Base-by-base conservation (phyloP, 2,329 filamentous ascomycete species). In the Lachnellula subtilissima region DNA sequence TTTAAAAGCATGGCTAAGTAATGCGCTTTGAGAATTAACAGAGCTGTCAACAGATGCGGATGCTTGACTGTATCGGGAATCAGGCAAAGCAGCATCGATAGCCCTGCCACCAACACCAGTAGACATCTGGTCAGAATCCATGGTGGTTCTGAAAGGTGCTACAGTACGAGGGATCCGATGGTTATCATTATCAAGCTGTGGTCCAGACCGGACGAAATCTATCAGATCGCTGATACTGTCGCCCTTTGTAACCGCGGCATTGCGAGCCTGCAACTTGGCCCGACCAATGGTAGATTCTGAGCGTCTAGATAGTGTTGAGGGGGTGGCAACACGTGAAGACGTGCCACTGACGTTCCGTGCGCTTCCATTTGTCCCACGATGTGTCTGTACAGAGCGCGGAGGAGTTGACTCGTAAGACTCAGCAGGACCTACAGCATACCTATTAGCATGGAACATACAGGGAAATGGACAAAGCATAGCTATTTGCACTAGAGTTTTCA, bases 121-220 rank as follows among this genome's bases (percentile, higher is more conserved):
- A 15, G 72, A 73, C 73, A 89, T 79, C 61, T 94, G 88, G 64
- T 96, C 90, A 11, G 89, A 92, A 70, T 96, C 91, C 79, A 92
- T 88, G 0, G 91, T 93, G 37, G 81, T 86, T 53, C 90, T 82
- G 76, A 95, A 96, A 1, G 91, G 90, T 9, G 91, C 91, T 12
- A 94, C 86, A n/a, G 82, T 83, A 17, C 89, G 85, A 43, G 91
- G 88, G 59, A 95, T 94, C 23, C 89, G 85, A 56, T 85, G 88
- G 60, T 82, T 81, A 25, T 79, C 78, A 45, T 77, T 78, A 36
- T 76, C 74, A 14, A 62, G 50, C 58, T 75, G 80, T 0, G 89
- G 87, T 3, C 92, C 93, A 69, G 90, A 86, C 47, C 92, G 86
- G 62, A 99, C 95, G 71, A 99, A 97, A 69, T 97, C 92, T 62